Evolutionary conservation across 2,329 filamentous ascomycete species (phyloP), one percentile per base, ranked within the genome.

Genomic region (Aaosphaeria arxii): DNA sequence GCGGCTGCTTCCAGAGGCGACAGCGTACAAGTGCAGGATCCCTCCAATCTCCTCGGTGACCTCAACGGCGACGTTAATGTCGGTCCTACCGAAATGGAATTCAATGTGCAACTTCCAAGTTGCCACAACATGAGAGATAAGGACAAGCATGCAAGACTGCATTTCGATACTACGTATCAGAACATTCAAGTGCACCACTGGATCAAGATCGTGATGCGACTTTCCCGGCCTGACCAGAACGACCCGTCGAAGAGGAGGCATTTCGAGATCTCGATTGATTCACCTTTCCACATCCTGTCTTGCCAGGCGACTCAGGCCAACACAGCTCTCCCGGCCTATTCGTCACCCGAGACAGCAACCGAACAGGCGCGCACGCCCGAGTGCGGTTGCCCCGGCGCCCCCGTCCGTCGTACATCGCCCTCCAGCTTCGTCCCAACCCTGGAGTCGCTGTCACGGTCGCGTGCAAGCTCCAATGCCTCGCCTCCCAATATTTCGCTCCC

Each of bases 181-280:
- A 95, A 95, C 54, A 92, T 95, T 45, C 89, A 94, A 61, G 91
- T 96, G 46, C 90, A 89, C 66, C 91, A 96, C 67, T 96, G 91
- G 91, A 95, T 96, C 70, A 96, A 96, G 89, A 90, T 96, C 63
- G 90, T 96, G 52, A 89, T 96, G 84, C 87, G 91, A 45, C 85
- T 96, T 42, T 96, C 91, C 30, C 90, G 89, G 59, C 76, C 87
- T 11, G 91, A 96, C 59, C 81, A 85, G 36, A 83, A 86, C 7
- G 88, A 95, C 60, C 85, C 90, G 0, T 77, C 77, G 1, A 91
- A 91, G 64, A 83, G 91, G 54, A 83, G 91, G 32, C 91, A 96
- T 66, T 96, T 95, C 58, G 91, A 96, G 70, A 96, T 96, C 61
- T 95, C 90, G 57, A 96, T 96, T 59, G 91, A 96, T 71, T 96